These are phyloP conservation scores for Xylaria multiplex DNA, from an alignment of 2,329 filamentous ascomycete genomes.

Conservation along the genomic window DNA sequence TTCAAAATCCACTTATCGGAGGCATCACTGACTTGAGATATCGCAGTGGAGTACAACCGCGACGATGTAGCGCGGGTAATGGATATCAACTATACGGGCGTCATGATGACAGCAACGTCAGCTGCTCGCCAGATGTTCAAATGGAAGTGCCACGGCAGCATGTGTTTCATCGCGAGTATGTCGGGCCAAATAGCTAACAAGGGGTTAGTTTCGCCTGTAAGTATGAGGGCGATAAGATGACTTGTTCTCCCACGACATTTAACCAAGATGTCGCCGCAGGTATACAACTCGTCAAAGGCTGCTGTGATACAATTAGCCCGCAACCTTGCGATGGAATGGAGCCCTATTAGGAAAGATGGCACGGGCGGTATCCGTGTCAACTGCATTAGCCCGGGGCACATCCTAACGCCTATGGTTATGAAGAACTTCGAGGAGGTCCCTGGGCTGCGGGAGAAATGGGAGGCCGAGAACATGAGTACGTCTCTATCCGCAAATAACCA, in stretches of 20 bases:
- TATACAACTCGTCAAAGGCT: constrained; percentile 75
- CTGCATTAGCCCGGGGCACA: constrained; percentile 74
- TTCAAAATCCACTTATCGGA: neutral
- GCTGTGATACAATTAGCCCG: constrained; percentile 71
- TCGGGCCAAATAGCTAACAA: constrained; percentile 62
- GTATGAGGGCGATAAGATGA: neutral
- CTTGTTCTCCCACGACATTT: neutral
- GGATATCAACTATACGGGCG: constrained; percentile 75
- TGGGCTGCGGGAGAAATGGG: constrained; percentile 68
- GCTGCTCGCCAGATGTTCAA: constrained; percentile 71
- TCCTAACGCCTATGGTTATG: constrained; percentile 77
- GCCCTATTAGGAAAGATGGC: constrained; percentile 52
- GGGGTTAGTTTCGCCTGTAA: constrained; percentile 69
- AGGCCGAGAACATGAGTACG: constrained; percentile 74
- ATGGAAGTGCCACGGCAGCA: constrained; percentile 62
- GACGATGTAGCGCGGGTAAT: constrained; percentile 69
- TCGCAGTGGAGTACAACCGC: constrained; percentile 71
- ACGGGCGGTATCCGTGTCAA: constrained; percentile 72
- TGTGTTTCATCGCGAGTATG: constrained; percentile 68
- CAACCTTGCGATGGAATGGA: constrained; percentile 73
- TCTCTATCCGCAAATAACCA: neutral
- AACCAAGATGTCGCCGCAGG: constrained; percentile 25
- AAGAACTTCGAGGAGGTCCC: constrained; percentile 75
- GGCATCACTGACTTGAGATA: constrained; percentile 15
- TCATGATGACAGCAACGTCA: constrained; percentile 75